phyloP scores from a whole-genome alignment of 352 stramenopile genomes.

The Phytophthora citricola region DNA sequence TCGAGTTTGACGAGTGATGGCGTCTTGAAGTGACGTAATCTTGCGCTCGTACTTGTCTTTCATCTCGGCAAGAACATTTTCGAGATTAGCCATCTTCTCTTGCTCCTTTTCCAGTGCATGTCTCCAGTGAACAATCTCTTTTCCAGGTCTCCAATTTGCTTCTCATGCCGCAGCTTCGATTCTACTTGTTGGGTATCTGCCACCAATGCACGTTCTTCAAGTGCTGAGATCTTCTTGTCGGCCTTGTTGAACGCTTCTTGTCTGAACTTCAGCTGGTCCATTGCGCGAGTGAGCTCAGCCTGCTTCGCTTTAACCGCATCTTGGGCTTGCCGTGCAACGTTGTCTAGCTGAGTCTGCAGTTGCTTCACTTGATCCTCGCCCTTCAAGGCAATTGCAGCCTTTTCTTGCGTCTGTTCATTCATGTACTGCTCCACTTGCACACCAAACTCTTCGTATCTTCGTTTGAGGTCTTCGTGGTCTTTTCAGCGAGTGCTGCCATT shows the following conservation, averaged over 20 bases:
- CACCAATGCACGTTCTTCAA: slow-evolving; percentile 45
- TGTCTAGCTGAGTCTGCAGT: slow-evolving; percentile 46
- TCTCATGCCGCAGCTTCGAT: slow-evolving; percentile 50
- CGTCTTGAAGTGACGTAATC: slow-evolving; percentile 52
- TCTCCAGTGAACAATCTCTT: slow-evolving; percentile 58
- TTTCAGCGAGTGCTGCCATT: slow-evolving; percentile 35
- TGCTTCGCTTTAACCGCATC: slow-evolving; percentile 65
- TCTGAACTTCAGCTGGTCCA: slow-evolving; percentile 65
- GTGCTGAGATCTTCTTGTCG: slow-evolving; percentile 51
- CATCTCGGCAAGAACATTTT: slow-evolving; percentile 38
- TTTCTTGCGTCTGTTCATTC: slow-evolving; percentile 69
- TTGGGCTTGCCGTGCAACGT: slow-evolving; percentile 39
- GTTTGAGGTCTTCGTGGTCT: slow-evolving; percentile 64
- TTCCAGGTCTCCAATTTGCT: slow-evolving; percentile 49
- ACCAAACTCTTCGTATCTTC: slow-evolving; percentile 80
- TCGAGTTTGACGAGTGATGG: slow-evolving; percentile 53
- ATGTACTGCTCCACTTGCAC: slow-evolving; percentile 78
- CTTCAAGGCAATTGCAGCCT: slow-evolving; percentile 39
- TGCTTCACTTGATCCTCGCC: slow-evolving; percentile 46
- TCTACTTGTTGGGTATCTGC: slow-evolving; percentile 49
- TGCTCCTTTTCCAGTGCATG: slow-evolving; percentile 59
- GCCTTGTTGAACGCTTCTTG: slow-evolving; percentile 59
- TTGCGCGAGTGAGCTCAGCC: slow-evolving; percentile 49
- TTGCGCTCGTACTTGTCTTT: slow-evolving; percentile 65
- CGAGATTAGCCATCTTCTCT: slow-evolving; percentile 37